These are phyloP conservation scores for Scalesia atractyloides DNA, from an alignment of 129 eudicot genomes.

Conservation along the genomic window DNA sequence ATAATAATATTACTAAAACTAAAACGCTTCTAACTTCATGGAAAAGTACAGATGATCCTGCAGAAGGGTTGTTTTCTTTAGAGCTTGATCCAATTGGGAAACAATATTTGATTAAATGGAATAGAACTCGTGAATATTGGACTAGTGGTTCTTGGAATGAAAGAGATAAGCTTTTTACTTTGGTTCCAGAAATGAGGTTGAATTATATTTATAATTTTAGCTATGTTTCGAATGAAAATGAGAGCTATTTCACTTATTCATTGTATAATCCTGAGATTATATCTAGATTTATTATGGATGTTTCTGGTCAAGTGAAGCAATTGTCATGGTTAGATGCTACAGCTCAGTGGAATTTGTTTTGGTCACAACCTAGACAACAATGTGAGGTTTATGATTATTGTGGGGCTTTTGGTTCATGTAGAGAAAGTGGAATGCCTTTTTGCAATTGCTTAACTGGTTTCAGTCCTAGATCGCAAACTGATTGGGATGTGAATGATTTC, in stretches of 20 bases:
- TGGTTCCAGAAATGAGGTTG: conserved; percentile 59
- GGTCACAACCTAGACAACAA: conserved; percentile 58
- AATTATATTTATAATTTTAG: conserved; percentile 50
- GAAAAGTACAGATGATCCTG: conserved; percentile 54
- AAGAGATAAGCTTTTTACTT: conserved; percentile 33
- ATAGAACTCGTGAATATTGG: conserved; percentile 40
- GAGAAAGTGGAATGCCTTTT: conserved; percentile 38
- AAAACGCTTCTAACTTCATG: conserved; percentile 46
- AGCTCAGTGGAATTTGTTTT: conserved; percentile 52
- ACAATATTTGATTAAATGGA: conserved; percentile 52
- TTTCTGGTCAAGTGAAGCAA: conserved; percentile 51
- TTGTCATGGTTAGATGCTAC: conserved; percentile 35
- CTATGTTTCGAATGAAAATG: conserved; percentile 48
- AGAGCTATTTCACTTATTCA: conserved; percentile 53
- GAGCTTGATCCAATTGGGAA: conserved; percentile 40
- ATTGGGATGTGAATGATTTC: conserved; percentile 50
- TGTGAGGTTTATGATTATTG: conserved; percentile 57
- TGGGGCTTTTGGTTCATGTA: conserved; percentile 53
- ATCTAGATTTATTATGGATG: conserved; percentile 52
- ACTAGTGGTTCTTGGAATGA: conserved; percentile 55
- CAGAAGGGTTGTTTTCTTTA: conserved; percentile 47
- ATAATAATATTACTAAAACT: conserved; percentile 34
- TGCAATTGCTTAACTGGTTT: conserved; percentile 58
- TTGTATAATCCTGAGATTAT: conserved; percentile 32
- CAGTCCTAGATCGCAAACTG: conserved; percentile 9